Base-by-base conservation (phyloP, 805 yeast species). In the Priceomyces melissophilus region DNA sequence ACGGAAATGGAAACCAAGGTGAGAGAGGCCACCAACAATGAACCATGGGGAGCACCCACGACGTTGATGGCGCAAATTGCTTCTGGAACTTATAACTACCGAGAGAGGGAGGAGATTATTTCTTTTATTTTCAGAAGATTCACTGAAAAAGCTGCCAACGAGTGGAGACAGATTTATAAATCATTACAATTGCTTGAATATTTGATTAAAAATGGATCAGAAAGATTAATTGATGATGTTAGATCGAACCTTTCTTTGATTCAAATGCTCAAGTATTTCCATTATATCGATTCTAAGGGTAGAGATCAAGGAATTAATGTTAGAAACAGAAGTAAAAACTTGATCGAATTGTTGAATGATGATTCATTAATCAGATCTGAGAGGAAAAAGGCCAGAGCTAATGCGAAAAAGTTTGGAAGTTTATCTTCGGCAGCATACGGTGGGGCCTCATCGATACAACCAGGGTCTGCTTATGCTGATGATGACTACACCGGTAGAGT, bases 91-190 rank as follows among this genome's bases (percentile, higher is more conserved):
- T 87, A 87, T 67, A 88, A 87, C 67, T 80, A 81, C 55, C 69
- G 87, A 47, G 93, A 86, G 54, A 65, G 95, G 43, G 90, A 84
- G 55, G 95, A 86, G 58, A 78, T 85, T 42, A 69, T 83, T 40
- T 81, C 86, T 3, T 82, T 86, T 79, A 75, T 84, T 20, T 83
- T 83, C 58, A 73, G 95, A 53, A 76, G 99, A 48, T 93, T 93
- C 68, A 91, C 98, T 5, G 99, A 93, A 62, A 93, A 93, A 67
- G 77, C 93, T 5, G 95, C 97, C 37, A 84, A 81, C 60, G 98
- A 93, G 66, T 93, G 99, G 99, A 81, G 99, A 60, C 99, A 93
- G 63, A 91, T 93, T 49, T 93, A 93, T 70, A 93, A 93, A 67
- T 82, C 96, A 3, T 73, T 93, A 54, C 97, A 90, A 60, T 75